Percentiles rank a stretch among this genome's conserved stretches.
These are phyloP conservation scores for Spathaspora jeffriesii DNA, from an alignment of 1,139 yeast genomes.

Conservation along the genomic window DNA sequence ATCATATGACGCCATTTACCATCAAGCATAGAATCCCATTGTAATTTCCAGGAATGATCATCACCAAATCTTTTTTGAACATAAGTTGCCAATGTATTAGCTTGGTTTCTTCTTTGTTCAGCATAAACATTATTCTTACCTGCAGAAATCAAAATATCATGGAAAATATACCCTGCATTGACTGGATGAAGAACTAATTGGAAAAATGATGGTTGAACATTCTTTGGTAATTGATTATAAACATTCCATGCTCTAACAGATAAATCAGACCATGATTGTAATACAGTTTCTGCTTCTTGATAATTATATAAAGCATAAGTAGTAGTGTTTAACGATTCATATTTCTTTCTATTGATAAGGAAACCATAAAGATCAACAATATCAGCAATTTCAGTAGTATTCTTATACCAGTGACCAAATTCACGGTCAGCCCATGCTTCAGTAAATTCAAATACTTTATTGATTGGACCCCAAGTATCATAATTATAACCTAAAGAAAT, in stretches of 20 bases:
- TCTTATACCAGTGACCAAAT: constrained; percentile 13
- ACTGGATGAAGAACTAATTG: constrained; percentile 15
- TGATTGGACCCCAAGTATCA: constrained; percentile 14
- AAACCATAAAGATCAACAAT: constrained; percentile 17
- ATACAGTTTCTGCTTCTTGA: constrained; percentile 15
- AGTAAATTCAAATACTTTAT: constrained; percentile 13
- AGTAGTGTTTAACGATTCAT: constrained; percentile 16
- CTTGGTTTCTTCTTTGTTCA: constrained; percentile 15
- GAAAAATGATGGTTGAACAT: constrained; percentile 16
- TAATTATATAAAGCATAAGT: constrained; percentile 14
- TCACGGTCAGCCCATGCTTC: constrained; percentile 14
- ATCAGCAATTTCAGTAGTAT: constrained; percentile 15
- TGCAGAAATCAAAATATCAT: constrained; percentile 15
- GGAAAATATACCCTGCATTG: constrained; percentile 16
- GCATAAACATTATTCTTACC: constrained; percentile 15
- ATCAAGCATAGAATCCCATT: constrained; percentile 14
- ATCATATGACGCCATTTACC: constrained; percentile 18
- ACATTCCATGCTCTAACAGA: constrained; percentile 16
- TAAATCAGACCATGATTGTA: constrained; percentile 13
- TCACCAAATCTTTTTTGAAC: constrained; percentile 13
- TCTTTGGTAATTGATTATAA: constrained; percentile 13
- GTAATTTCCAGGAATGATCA: constrained; percentile 13
- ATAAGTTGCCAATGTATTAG: constrained; percentile 13
- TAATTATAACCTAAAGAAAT: constrained; percentile 16
- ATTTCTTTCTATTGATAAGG: constrained; percentile 14